Evolutionary conservation across 331 rosid species (phyloP).

Genomic region (Quercus lobata): DNA sequence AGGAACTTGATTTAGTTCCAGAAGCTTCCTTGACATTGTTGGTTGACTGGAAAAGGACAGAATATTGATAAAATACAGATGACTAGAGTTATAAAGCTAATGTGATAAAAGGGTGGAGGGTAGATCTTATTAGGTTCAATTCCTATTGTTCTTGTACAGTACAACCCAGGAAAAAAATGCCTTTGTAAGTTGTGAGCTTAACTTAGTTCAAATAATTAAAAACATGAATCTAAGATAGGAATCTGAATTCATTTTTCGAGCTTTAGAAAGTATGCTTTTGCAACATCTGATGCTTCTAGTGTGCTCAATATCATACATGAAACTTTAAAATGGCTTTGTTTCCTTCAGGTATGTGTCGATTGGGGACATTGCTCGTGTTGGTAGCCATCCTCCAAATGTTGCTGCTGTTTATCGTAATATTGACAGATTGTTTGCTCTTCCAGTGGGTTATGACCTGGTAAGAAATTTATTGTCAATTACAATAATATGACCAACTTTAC

Average conservation of each 20-base stretch:
- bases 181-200: not conserved
- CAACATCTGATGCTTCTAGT: not conserved
- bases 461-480: conserved; percentile 19
- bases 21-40: not conserved
- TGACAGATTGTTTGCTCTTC: conserved; percentile 65
- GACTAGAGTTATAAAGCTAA: not conserved
- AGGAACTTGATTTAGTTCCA: not conserved
- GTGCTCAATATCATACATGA: not conserved
- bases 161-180: not conserved
- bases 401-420: conserved; percentile 82
- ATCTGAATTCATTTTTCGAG: not conserved
- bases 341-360: conserved; percentile 56
- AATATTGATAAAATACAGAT: not conserved
- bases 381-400: conserved; percentile 90
- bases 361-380: conserved; percentile 90
- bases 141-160: not conserved
- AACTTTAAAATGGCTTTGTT: conserved; percentile 1
- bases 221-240: not conserved
- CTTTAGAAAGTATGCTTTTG: not conserved
- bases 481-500: not conserved
- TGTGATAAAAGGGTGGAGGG: not conserved
- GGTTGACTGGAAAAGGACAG: not conserved
- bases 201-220: not conserved
- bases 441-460: conserved; percentile 93
- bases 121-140: not conserved